phyloP scores from a whole-genome alignment of 768 basidiomycete genomes.

The Rhodotorula diobovata region DNA sequence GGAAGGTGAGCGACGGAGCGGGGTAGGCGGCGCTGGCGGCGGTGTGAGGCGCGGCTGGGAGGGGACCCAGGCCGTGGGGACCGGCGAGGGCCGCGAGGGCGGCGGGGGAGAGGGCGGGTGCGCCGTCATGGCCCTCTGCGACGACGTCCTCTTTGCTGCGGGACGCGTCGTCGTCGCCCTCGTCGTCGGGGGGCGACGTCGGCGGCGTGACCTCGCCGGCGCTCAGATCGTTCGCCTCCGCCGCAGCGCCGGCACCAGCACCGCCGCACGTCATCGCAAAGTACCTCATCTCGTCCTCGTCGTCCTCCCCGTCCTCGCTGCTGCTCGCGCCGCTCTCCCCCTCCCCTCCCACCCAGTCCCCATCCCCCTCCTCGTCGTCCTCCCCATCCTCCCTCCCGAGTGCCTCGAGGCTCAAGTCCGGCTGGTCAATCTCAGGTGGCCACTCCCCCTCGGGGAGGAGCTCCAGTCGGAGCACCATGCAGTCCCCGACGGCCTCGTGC shows the following conservation, averaged over 20 bases:
- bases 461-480: constrained; percentile 17
- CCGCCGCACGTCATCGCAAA: not conserved
- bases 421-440: constrained; percentile 2
- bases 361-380: not conserved
- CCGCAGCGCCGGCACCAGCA: too few species aligned
- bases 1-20: not conserved
- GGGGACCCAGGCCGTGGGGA: not conserved
- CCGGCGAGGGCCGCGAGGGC: not conserved
- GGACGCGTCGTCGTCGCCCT: not conserved
- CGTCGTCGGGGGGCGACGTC: not conserved
- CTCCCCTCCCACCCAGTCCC: not conserved
- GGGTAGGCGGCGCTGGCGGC: not conserved
- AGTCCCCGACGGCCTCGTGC: constrained; percentile 33
- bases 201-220: not conserved
- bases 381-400: not conserved
- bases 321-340: not conserved
- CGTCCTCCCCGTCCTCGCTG: not conserved
- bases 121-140: not conserved
- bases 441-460: constrained; percentile 27
- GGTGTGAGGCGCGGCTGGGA: not conserved
- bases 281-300: not conserved
- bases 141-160: not conserved
- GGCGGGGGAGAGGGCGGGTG: not conserved
- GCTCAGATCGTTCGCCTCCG: too few species aligned
- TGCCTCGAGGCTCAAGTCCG: not conserved